Evolutionary conservation across 805 yeast species (phyloP).

Genomic region (Cyberlindnera maritima): DNA sequence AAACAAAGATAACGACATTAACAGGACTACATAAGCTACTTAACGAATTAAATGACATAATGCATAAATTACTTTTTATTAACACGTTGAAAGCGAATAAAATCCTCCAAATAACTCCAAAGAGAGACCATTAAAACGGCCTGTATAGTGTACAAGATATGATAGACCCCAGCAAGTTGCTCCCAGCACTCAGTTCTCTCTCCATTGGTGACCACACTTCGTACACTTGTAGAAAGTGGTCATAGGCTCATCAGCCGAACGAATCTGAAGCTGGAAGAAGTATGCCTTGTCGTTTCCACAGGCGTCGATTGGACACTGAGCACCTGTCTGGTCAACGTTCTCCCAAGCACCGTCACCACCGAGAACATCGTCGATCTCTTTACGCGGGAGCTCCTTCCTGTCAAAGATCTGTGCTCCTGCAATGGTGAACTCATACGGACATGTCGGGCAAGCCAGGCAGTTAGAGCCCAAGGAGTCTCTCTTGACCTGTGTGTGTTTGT

Average conservation of each 20-base stretch:
- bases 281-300: constrained; percentile 93
- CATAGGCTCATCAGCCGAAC: constrained; percentile 99
- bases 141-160: no score
- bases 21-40: no score
- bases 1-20: no score
- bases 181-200: constrained; percentile 64
- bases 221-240: constrained; percentile 96
- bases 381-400: constrained; percentile 76
- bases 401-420: constrained; percentile 81
- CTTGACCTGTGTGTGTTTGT: constrained; percentile 3
- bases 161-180: no score
- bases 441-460: constrained; percentile 63
- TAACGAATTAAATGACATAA: no score
- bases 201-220: constrained; percentile 92
- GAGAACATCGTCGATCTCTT: constrained; percentile 91
- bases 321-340: constrained; percentile 92
- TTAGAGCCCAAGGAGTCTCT: constrained; percentile 3
- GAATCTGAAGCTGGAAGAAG: constrained; percentile 92
- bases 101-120: no score
- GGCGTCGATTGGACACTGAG: constrained; percentile 84
- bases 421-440: constrained; percentile 93
- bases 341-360: constrained; percentile 99
- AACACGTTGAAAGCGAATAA: no score
- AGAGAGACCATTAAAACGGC: no score
- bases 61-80: no score